These are phyloP conservation scores for Rhododendron kiyosumense DNA, from an alignment of 148 eudicot species.

Conservation along the genomic window DNA sequence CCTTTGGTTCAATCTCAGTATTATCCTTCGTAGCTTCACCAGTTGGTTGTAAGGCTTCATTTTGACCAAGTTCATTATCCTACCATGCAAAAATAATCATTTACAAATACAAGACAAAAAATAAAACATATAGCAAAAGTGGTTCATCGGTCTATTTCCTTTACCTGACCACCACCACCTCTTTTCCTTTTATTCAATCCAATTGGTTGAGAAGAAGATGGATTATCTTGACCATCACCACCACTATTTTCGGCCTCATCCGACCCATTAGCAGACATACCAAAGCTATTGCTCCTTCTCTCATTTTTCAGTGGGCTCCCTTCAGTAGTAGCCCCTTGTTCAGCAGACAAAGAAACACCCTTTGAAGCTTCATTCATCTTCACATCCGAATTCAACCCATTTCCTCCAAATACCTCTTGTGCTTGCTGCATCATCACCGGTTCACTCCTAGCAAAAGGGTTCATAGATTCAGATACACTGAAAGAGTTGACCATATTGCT, in stretches of 20 bases:
- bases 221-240: conserved; percentile 43
- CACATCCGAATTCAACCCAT: conserved; percentile 29
- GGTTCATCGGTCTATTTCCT: neutral
- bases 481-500: conserved; percentile 61
- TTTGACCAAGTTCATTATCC: conserved; percentile 53
- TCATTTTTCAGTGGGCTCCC: conserved; percentile 40
- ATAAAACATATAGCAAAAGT: neutral
- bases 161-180: conserved; percentile 57
- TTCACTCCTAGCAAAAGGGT: conserved; percentile 38
- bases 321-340: conserved; percentile 20
- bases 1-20: conserved; percentile 40
- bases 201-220: conserved; percentile 34
- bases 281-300: conserved; percentile 26
- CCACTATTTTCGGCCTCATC: conserved; percentile 65
- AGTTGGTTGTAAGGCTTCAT: conserved; percentile 34
- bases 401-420: conserved; percentile 38
- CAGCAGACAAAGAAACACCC: conserved; percentile 36
- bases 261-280: conserved; percentile 40
- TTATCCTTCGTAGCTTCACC: conserved; percentile 39
- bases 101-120: neutral
- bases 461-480: conserved; percentile 31
- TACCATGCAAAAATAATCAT: conserved; percentile 18
- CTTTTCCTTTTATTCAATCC: conserved; percentile 76
- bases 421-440: conserved; percentile 32
- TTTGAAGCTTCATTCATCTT: conserved; percentile 35